Conservation (phyloP, 371 early-diverging fungal genomes). For the Dichotomocladium elegans region DNA sequence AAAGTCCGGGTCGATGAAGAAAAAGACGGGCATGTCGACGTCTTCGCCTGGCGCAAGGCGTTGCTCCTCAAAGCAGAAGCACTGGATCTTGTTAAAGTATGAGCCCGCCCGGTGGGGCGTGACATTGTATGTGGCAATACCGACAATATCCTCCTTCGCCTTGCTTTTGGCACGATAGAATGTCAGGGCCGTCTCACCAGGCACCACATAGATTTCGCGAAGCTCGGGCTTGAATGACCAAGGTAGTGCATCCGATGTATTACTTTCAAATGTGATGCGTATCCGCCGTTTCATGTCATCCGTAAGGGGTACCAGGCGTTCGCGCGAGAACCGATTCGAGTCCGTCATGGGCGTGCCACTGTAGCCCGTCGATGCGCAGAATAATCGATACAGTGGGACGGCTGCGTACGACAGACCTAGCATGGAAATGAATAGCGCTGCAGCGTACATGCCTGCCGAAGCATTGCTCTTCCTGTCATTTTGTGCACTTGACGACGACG, state of each 20-base stretch:
- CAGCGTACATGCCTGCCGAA: constrained; percentile 66
- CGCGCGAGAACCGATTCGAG: constrained; percentile 48
- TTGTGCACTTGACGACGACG: not conserved
- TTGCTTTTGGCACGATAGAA: constrained; percentile 95
- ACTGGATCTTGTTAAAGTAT: constrained; percentile 98
- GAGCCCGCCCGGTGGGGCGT: constrained; percentile 89
- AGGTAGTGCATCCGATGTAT: constrained; percentile 75
- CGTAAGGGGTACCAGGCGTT: constrained; percentile 58
- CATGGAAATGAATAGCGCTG: constrained; percentile 78
- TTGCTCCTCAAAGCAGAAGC: constrained; percentile 99
- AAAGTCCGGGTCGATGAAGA: constrained; percentile 97
- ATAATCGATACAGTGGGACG: constrained; percentile 93
- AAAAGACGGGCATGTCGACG: constrained; percentile 99
- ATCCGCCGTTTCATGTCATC: constrained; percentile 64
- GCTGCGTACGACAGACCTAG: constrained; percentile 92
- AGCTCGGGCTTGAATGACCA: constrained; percentile 94
- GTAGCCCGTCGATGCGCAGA: constrained; percentile 90
- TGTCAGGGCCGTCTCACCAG: constrained; percentile 96
- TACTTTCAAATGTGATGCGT: constrained; percentile 81
- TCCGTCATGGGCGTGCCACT: constrained; percentile 84
- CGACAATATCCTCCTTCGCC: constrained; percentile 87
- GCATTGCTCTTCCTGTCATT: constrained; percentile 10
- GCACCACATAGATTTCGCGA: constrained; percentile 78
- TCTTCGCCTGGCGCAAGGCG: constrained; percentile 87
- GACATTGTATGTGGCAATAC: constrained; percentile 97